Evolutionary conservation across 2,329 filamentous ascomycete species (phyloP).

Genomic region (Alternaria solani): DNA sequence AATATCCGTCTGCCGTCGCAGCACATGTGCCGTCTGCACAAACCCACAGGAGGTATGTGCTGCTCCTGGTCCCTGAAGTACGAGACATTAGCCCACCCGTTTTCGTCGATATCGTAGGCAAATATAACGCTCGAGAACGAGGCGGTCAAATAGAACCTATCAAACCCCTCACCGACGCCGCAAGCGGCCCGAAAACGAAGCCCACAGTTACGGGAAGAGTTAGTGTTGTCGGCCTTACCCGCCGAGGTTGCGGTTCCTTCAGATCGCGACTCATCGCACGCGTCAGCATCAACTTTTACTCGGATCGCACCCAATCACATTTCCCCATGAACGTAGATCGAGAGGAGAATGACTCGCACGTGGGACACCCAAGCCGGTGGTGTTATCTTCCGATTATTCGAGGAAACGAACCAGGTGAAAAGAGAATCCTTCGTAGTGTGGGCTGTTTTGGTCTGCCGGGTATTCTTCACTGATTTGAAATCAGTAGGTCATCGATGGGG

Average conservation of each 20-base stretch:
- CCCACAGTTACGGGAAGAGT: slow-evolving; percentile 4
- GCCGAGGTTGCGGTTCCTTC: neutral
- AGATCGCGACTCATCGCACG: slow-evolving; percentile 2
- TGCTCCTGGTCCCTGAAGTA: neutral
- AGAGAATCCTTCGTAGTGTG: neutral
- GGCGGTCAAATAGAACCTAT: slow-evolving; percentile 4
- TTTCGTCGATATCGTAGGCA: neutral
- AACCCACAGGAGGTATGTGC: neutral
- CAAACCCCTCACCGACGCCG: neutral
- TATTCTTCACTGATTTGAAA: neutral
- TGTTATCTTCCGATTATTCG: neutral
- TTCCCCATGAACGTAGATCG: neutral
- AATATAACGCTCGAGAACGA: neutral
- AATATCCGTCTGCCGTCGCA: slow-evolving; percentile 1
- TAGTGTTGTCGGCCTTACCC: slow-evolving; percentile 7
- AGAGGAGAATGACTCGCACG: neutral
- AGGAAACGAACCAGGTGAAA: neutral
- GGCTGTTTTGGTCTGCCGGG: neutral
- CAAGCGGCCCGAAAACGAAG: slow-evolving; percentile 2
- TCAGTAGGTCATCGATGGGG: neutral
- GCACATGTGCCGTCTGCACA: neutral
- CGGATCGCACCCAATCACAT: neutral
- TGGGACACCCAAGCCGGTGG: neutral
- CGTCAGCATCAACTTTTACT: slow-evolving; percentile 6
- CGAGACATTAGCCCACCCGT: neutral